Evolutionary conservation across 2,329 filamentous ascomycete genomes (phyloP).

Genomic region (Aspergillus sp.): DNA sequence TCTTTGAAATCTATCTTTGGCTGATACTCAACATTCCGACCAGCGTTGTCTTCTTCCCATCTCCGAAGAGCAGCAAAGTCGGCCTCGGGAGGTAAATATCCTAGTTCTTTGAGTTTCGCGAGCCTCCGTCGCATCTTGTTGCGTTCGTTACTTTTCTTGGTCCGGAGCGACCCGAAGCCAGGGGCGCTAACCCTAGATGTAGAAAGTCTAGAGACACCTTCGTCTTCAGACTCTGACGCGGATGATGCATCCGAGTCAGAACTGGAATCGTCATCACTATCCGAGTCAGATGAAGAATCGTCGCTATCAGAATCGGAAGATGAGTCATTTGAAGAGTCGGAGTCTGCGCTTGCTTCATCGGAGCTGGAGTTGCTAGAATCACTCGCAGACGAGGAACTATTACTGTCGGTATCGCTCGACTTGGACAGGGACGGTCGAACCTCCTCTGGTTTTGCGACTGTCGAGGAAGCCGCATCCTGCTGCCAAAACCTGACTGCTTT

Average conservation of each 20-base stretch:
- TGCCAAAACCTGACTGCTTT: slow-evolving; percentile 34
- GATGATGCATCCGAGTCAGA: slow-evolving; percentile 23
- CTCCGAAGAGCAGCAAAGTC: slow-evolving; percentile 48
- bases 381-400: slow-evolving; percentile 33
- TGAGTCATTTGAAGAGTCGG: slow-evolving; percentile 25
- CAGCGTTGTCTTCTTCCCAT: slow-evolving; percentile 30
- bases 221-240: slow-evolving; percentile 36
- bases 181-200: slow-evolving; percentile 36
- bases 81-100: slow-evolving; percentile 50
- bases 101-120: slow-evolving; percentile 52
- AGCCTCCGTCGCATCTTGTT: slow-evolving; percentile 51
- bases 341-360: slow-evolving; percentile 16
- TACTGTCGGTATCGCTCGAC: slow-evolving; percentile 5
- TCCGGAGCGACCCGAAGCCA: slow-evolving; percentile 49
- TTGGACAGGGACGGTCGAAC: slow-evolving; percentile 4
- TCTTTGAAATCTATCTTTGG: slow-evolving; percentile 15
- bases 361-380: slow-evolving; percentile 8
- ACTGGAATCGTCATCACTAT: slow-evolving; percentile 31
- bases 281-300: slow-evolving; percentile 29
- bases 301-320: not conserved
- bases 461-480: slow-evolving; percentile 8
- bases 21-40: slow-evolving; percentile 19
- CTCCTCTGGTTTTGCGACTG: slow-evolving; percentile 10
- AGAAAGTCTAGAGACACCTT: slow-evolving; percentile 17
- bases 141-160: slow-evolving; percentile 56